Conservation (phyloP, 2,329 filamentous ascomycete species). For the Pseudogymnoascus sp. region DNA sequence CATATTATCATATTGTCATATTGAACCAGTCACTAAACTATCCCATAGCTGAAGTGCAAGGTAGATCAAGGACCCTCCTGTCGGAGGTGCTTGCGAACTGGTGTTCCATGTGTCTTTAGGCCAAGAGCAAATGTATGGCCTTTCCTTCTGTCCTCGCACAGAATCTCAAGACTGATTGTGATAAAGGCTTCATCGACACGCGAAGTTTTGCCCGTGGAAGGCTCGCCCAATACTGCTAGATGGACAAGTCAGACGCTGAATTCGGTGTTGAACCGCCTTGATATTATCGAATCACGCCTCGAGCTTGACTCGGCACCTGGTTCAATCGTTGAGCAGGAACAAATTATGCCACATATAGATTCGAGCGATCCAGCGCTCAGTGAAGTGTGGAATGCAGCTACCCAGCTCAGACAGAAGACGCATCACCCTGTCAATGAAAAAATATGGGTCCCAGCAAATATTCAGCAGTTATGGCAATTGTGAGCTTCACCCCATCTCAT, state of each 20-base stretch:
- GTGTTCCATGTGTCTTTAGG: slow-evolving; percentile 33
- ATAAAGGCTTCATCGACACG: slow-evolving; percentile 13
- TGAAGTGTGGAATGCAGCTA: slow-evolving; percentile 26
- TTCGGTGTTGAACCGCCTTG: slow-evolving; percentile 16
- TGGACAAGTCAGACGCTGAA: slow-evolving; percentile 14
- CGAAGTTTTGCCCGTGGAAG: slow-evolving; percentile 14
- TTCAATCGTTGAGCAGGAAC: slow-evolving; percentile 13
- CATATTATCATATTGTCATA: not conserved
- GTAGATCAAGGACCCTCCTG: slow-evolving; percentile 29
- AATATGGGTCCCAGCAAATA: slow-evolving; percentile 28
- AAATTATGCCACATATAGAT: slow-evolving; percentile 12
- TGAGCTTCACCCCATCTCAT: slow-evolving; percentile 12
- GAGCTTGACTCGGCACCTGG: slow-evolving; percentile 12
- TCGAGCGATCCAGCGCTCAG: slow-evolving; percentile 18
- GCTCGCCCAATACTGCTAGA: slow-evolving; percentile 8
- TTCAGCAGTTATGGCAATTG: slow-evolving; percentile 31
- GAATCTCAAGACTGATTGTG: slow-evolving; percentile 13
- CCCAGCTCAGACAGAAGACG: slow-evolving; percentile 23
- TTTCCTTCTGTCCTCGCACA: slow-evolving; percentile 9
- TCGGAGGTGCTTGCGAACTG: slow-evolving; percentile 28
- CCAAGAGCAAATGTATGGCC: slow-evolving; percentile 32
- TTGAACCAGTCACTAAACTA: not conserved
- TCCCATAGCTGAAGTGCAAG: slow-evolving; percentile 30
- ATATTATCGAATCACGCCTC: slow-evolving; percentile 17
- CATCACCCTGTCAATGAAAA: slow-evolving; percentile 19